phyloP scores from a whole-genome alignment of 1,284 basidiomycete species.

The Somion occarium region DNA sequence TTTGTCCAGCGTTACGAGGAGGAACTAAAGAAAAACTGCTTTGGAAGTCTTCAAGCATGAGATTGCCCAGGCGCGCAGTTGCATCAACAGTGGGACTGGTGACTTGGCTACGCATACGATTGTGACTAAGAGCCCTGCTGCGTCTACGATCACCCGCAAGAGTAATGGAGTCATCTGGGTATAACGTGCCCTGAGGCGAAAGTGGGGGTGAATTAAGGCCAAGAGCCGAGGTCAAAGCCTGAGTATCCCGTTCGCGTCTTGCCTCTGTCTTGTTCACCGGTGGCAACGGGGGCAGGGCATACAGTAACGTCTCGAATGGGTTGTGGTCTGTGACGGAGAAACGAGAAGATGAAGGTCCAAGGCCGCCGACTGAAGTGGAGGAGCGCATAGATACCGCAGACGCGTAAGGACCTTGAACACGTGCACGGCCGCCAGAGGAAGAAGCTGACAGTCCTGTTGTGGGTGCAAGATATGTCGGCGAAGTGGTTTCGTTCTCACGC shows the following conservation, averaged over 20 bases:
- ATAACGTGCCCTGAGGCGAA: constrained; percentile 55
- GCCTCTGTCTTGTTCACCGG: constrained; percentile 38
- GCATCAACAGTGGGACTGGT: constrained; percentile 34
- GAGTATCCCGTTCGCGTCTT: constrained; percentile 43
- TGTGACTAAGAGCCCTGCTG: constrained; percentile 10
- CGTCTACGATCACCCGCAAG: constrained; percentile 39
- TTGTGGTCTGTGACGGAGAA: constrained; percentile 12
- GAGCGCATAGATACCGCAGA: constrained; percentile 52
- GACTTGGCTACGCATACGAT: constrained; percentile 11
- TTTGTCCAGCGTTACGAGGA: constrained; percentile 22
- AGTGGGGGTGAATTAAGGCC: constrained; percentile 35
- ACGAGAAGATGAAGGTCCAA: constrained; percentile 13
- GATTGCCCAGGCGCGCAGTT: constrained; percentile 45
- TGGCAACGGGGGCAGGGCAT: constrained; percentile 26
- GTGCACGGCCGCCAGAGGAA: constrained; percentile 41
- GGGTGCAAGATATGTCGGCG: constrained; percentile 4
- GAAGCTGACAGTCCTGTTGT: neutral
- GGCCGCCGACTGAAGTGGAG: constrained; percentile 21
- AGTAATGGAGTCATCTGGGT: constrained; percentile 68
- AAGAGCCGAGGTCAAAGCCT: constrained; percentile 49
- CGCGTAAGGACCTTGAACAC: constrained; percentile 63
- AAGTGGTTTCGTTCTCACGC: constrained; percentile 7
- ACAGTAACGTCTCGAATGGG: constrained; percentile 27
- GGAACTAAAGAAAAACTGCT: constrained; percentile 13
- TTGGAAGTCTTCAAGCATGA: constrained; percentile 56